phyloP scores from a whole-genome alignment of 768 basidiomycete species.

The Filobasidium wieringae region DNA sequence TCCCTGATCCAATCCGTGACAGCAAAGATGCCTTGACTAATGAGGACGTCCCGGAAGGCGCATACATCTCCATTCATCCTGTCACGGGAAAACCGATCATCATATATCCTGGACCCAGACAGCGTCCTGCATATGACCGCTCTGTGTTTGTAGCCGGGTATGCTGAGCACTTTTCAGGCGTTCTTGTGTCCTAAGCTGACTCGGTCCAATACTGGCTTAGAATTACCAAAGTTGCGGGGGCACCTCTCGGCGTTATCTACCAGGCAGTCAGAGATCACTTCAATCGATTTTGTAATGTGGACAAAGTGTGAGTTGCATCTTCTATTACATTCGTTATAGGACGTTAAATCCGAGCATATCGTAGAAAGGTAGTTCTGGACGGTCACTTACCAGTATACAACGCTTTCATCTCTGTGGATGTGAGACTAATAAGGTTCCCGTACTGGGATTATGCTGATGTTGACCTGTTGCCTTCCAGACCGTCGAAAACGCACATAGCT shows the following conservation, averaged over 20 bases:
- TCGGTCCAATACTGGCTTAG: too few species aligned
- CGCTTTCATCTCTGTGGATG: not conserved
- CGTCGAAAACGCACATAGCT: not conserved
- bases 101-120: not conserved
- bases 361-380: not conserved
- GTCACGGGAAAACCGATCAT: not conserved
- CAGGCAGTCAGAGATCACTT: not conserved
- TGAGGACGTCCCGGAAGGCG: not conserved
- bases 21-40: too few species aligned
- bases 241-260: not conserved
- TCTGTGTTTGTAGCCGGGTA: not conserved
- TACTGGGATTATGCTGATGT: not conserved
- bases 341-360: not conserved
- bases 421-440: not conserved
- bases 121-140: not conserved
- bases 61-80: not conserved
- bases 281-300: not conserved
- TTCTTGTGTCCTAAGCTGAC: not conserved
- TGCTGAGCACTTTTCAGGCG: not conserved
- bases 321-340: not conserved
- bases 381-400: not conserved
- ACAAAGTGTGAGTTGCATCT: not conserved
- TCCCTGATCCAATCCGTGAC: too few species aligned
- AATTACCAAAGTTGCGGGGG: not conserved
- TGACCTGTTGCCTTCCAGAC: not conserved